Evolutionary conservation across 2,329 filamentous ascomycete species (phyloP).

Genomic region (Myriangium duriaei): DNA sequence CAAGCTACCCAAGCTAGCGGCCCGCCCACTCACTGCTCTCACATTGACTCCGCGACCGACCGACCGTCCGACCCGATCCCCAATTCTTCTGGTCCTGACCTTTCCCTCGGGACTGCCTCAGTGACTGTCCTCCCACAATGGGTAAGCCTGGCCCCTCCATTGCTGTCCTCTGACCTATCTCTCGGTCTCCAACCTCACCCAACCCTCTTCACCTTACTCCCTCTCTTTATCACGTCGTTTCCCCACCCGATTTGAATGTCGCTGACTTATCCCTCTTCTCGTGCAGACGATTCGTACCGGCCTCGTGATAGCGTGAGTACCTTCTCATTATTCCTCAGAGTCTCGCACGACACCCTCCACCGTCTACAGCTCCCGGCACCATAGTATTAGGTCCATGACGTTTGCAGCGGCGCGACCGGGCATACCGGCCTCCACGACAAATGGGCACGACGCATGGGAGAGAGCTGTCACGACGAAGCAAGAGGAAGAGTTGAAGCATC

Average conservation of each 20-base stretch:
- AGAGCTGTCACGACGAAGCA: too few relatives aligned
- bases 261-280: constrained; percentile 9
- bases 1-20: not conserved
- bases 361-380: not conserved
- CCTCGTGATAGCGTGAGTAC: constrained; percentile 20
- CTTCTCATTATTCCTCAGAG: too few relatives aligned
- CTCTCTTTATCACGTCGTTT: constrained; percentile 3
- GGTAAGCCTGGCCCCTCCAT: constrained; percentile 11
- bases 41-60: not conserved
- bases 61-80: not conserved
- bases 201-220: constrained; percentile 10
- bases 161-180: constrained; percentile 7
- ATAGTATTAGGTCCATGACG: too few relatives aligned
- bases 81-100: not conserved
- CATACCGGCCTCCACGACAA: too few relatives aligned
- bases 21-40: not conserved
- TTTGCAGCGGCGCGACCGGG: too few relatives aligned
- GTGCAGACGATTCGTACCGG: constrained; percentile 20
- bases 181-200: constrained; percentile 5
- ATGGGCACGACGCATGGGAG: too few relatives aligned
- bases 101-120: too few relatives aligned
- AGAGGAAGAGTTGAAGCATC: too few relatives aligned
- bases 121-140: constrained; percentile 10
- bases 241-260: constrained; percentile 8
- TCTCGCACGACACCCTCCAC: constrained; percentile 7